Conservation (phyloP, 768 basidiomycete species). For the Boletales sp. region DNA sequence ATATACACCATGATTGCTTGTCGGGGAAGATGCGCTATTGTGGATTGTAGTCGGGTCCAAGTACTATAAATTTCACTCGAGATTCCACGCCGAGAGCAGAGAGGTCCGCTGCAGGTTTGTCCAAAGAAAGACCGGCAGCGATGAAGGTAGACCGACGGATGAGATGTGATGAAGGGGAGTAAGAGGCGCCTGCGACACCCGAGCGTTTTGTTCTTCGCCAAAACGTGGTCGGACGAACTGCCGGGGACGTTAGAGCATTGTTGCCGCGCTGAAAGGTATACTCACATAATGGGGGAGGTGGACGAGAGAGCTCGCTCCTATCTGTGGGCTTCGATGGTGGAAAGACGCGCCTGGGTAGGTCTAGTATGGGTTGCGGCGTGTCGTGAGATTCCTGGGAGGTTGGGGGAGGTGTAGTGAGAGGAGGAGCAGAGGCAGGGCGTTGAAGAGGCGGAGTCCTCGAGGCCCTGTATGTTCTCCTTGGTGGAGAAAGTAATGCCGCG, state of each 20-base stretch:
- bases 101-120: slow-evolving; percentile 56
- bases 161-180: slow-evolving; percentile 70
- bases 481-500: slow-evolving; percentile 23
- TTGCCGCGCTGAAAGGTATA: slow-evolving; percentile 4
- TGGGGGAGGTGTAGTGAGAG: slow-evolving; percentile 7
- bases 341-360: slow-evolving; percentile 11
- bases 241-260: background rate
- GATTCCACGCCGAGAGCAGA: slow-evolving; percentile 63
- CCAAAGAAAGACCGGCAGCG: slow-evolving; percentile 69
- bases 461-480: slow-evolving; percentile 26
- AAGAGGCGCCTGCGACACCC: slow-evolving; percentile 65
- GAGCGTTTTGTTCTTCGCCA: slow-evolving; percentile 73
- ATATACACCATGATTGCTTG: slow-evolving; percentile 17
- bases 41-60: slow-evolving; percentile 36
- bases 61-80: slow-evolving; percentile 40
- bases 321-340: slow-evolving; percentile 12
- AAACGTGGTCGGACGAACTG: slow-evolving; percentile 80
- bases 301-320: slow-evolving; percentile 46
- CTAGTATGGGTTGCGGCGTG: slow-evolving; percentile 2
- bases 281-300: slow-evolving; percentile 66
- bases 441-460: slow-evolving; percentile 8
- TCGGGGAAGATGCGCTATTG: slow-evolving; percentile 9
- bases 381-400: background rate
- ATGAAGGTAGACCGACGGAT: slow-evolving; percentile 77
- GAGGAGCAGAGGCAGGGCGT: slow-evolving; percentile 23